Percentiles rank a stretch among this genome's conserved stretches.
Evolutionary conservation across 148 eudicot genomes (phyloP).

Genomic region (Rhododendron williamsianum): DNA sequence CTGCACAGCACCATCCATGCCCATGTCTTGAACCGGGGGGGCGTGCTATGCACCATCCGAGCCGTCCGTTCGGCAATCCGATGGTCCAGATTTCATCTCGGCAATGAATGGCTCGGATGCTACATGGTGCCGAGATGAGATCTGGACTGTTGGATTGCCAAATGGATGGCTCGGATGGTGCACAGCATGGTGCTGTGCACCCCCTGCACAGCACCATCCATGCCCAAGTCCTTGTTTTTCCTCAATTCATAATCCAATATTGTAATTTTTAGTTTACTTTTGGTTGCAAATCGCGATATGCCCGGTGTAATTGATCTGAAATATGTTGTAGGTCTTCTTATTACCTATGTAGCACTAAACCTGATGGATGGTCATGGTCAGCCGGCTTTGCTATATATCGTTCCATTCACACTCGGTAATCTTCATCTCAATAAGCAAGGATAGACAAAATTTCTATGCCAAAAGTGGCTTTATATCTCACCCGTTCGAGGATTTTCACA

Average conservation of each 20-base stretch:
- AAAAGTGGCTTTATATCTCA: neutral
- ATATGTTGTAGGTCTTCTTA: slow-evolving; percentile 57
- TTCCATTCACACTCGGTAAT: slow-evolving; percentile 68
- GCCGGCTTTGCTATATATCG: slow-evolving; percentile 83
- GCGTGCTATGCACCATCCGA: too few relatives aligned
- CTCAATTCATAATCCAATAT: neutral
- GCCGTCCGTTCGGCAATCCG: too few relatives aligned
- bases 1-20: too few relatives aligned
- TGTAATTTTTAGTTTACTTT: neutral
- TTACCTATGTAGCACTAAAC: slow-evolving; percentile 73
- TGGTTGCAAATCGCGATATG: neutral
- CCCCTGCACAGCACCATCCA: neutral
- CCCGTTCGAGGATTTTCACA: too few relatives aligned
- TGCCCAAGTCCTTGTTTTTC: neutral
- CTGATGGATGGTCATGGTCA: slow-evolving; percentile 93
- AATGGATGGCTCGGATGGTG: too few relatives aligned
- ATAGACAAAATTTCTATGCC: too few relatives aligned
- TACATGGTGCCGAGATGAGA: too few relatives aligned
- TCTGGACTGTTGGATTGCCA: too few relatives aligned
- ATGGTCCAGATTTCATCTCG: too few relatives aligned
- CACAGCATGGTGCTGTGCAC: too few relatives aligned
- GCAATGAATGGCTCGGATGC: too few relatives aligned
- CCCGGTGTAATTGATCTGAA: neutral
- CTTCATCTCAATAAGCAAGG: neutral
- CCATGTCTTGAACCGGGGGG: too few relatives aligned